Evolutionary conservation across 129 eudicot species (phyloP), one percentile per base, ranked within the genome.

Genomic region (Pittosporum tobira): DNA sequence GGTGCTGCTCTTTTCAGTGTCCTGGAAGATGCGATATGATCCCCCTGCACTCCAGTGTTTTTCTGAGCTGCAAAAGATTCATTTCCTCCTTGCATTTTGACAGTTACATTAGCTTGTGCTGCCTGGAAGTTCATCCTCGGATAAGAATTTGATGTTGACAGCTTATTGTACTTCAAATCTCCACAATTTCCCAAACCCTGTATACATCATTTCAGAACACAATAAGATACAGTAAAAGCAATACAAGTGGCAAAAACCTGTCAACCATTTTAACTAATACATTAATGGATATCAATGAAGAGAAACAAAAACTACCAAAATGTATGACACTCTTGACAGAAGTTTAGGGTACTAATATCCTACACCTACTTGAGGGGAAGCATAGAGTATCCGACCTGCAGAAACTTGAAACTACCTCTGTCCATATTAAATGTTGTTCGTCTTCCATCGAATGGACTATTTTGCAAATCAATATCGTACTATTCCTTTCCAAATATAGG

Each of bases 1-100:
- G 88, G 83, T 16, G 75, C 70, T 59, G 47, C 65, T 67, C 94
- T 80, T 62, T 85, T 90, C 27, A 30, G 65, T 14, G 67, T 75
- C 68, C 64, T 80, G 3, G 72, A 36, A 16, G 77, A 63, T 42
- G 57, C 51, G 40, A 40, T 21, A 26, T 22, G 26, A 59, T 82
- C 59, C 58, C 70, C 79, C 12, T 22, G 68, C 25, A 73, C 63
- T 51, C 67, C 71, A 45, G 53, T 27, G 64, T 66, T 62, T 36
- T 71, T 70, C 31, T 57, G 64, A n/a, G 48, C 48, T 29, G 71
- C 71, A 51, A 68, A 55, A 59, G 40, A 60, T 55, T 57, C 70
- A 28, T 49, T 61, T 63, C 47, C 62, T 61, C 38, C 65, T 21
- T 68, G 70, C 27, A 19, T 27, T 25, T 27, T 42, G 18, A 24